Percentiles rank a stretch among this genome's conserved stretches.
phyloP scores from a whole-genome alignment of 805 yeast genomes.

The Alloascoidea hylecoeti region DNA sequence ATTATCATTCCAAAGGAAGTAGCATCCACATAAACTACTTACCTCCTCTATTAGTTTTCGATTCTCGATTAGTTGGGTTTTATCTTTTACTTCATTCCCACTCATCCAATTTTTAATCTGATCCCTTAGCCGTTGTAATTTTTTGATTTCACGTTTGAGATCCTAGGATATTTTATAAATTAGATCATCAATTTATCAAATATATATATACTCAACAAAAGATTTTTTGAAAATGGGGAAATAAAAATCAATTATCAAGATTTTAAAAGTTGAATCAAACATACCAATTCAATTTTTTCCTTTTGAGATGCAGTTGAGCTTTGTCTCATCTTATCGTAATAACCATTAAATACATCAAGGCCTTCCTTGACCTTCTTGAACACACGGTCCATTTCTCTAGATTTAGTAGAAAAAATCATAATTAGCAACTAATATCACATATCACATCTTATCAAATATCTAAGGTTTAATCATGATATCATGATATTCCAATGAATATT shows the following conservation, averaged over 20 bases:
- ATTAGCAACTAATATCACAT: not conserved
- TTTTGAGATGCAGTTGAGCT: slow-evolving; percentile 80
- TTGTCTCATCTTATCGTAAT: slow-evolving; percentile 71
- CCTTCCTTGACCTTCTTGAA: slow-evolving; percentile 91
- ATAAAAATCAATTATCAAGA: not conserved
- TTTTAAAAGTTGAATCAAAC: slow-evolving; percentile 2
- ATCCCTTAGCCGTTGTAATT: slow-evolving; percentile 84
- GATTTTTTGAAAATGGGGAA: not conserved
- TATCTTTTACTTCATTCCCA: slow-evolving; percentile 84
- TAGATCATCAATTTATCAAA: slow-evolving; percentile 2
- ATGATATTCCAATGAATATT: not conserved
- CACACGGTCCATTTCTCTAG: slow-evolving; percentile 78
- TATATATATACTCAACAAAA: not conserved
- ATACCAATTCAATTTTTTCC: slow-evolving; percentile 69
- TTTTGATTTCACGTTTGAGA: slow-evolving; percentile 87
- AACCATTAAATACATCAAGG: slow-evolving; percentile 66
- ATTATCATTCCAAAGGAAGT: not conserved
- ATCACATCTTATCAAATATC: not conserved
- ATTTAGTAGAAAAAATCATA: slow-evolving; percentile 8
- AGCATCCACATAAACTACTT: not conserved
- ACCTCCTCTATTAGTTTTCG: slow-evolving; percentile 39
- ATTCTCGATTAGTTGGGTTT: slow-evolving; percentile 67
- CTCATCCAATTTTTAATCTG: slow-evolving; percentile 93
- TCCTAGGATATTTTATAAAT: slow-evolving; percentile 26
- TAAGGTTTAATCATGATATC: not conserved